Conservation (phyloP, 1,284 basidiomycete species). For the Takashimella koratensis region DNA sequence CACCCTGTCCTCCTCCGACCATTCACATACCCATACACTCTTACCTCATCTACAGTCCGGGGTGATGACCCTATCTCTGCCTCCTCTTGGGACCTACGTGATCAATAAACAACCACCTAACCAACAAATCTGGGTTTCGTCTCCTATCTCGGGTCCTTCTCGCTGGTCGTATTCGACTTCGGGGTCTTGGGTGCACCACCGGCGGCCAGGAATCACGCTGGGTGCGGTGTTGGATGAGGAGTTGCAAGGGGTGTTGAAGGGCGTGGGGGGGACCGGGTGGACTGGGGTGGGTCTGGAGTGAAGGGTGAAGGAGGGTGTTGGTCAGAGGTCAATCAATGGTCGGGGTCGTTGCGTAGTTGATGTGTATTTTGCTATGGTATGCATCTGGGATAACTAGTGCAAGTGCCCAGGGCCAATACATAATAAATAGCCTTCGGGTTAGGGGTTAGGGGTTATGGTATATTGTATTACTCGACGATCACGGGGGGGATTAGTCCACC, state of each 20-base stretch:
- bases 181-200: slow-evolving; percentile 66
- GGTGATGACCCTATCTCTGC: slow-evolving; percentile 81
- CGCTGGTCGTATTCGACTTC: slow-evolving; percentile 70
- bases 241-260: slow-evolving; percentile 32
- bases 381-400: too few relatives aligned
- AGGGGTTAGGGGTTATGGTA: too few relatives aligned
- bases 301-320: neutral
- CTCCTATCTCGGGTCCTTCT: slow-evolving; percentile 83
- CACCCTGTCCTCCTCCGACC: neutral
- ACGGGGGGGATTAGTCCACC: too few relatives aligned
- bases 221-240: slow-evolving; percentile 61
- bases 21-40: neutral
- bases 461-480: too few relatives aligned
- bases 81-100: slow-evolving; percentile 88
- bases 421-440: too few relatives aligned
- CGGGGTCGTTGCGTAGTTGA: neutral
- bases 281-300: slow-evolving; percentile 31
- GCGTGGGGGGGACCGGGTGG: slow-evolving; percentile 55
- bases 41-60: slow-evolving; percentile 59
- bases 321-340: too few relatives aligned
- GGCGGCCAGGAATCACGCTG: slow-evolving; percentile 61
- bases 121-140: slow-evolving; percentile 97
- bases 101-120: slow-evolving; percentile 99
- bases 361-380: too few relatives aligned
- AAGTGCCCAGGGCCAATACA: too few relatives aligned